Conservation (phyloP, 257 asterid genomes). For the Solanum peruvianum region DNA sequence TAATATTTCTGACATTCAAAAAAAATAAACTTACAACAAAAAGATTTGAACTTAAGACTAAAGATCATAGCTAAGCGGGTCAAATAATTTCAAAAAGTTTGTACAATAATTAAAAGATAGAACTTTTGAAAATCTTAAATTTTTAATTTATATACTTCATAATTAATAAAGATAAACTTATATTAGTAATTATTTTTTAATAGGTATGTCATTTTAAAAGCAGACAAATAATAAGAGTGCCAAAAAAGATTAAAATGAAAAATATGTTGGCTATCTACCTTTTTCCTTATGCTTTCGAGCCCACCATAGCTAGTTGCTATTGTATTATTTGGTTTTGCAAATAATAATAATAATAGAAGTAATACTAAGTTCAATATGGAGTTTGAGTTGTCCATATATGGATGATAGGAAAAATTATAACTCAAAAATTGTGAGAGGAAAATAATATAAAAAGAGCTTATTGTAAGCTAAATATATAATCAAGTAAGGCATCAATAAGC, state of each 20-base stretch:
- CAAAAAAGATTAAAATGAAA: neutral
- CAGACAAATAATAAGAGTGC: too few species aligned
- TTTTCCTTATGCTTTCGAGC: neutral
- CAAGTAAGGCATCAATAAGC: neutral
- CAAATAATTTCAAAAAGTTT: too few species aligned
- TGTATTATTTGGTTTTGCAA: neutral
- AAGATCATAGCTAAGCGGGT: too few species aligned
- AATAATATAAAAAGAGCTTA: neutral
- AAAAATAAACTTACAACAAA: too few species aligned
- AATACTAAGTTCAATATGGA: neutral
- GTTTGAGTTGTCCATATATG: constrained; percentile 24
- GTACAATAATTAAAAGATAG: too few species aligned
- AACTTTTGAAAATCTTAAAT: too few species aligned
- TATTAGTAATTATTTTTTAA: too few species aligned
- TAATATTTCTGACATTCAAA: too few species aligned
- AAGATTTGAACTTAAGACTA: too few species aligned
- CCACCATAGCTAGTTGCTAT: neutral
- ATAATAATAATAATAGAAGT: neutral
- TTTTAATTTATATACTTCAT: too few species aligned
- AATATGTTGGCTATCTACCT: neutral
- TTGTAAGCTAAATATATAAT: neutral
- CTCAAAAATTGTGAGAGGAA: neutral
- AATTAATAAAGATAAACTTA: too few species aligned
- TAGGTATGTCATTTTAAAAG: too few species aligned
- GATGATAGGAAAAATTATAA: neutral